phyloP scores from a whole-genome alignment of 106 monocot species.

The Gastrodia elata region DNA sequence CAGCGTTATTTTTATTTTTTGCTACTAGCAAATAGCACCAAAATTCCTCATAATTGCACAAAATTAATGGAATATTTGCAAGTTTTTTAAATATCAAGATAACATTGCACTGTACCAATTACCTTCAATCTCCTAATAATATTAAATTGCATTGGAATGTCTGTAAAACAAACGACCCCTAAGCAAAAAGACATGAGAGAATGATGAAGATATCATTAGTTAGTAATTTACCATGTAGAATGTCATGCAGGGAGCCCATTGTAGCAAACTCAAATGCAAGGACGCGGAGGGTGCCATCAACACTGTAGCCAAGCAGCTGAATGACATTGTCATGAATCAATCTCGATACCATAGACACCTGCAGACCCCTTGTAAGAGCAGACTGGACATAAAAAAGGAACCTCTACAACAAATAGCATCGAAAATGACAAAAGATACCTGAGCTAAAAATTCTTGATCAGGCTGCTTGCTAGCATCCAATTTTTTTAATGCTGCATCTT shows the following conservation, averaged over 20 bases:
- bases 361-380: conserved; percentile 15
- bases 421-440: conserved; percentile 13
- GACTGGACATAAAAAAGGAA: background rate
- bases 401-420: background rate
- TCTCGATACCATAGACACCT: conserved; percentile 18
- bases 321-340: conserved; percentile 17
- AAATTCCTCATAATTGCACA: too few species aligned
- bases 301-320: conserved; percentile 15
- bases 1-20: too few species aligned
- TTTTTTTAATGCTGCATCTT: conserved; percentile 41
- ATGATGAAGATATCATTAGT: background rate
- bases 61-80: too few species aligned
- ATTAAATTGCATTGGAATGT: too few species aligned
- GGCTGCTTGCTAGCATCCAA: conserved; percentile 59
- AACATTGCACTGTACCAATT: too few species aligned
- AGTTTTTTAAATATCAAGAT: too few species aligned
- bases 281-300: conserved; percentile 16
- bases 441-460: conserved; percentile 47
- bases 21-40: too few species aligned
- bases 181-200: background rate
- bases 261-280: conserved; percentile 19
- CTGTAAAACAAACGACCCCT: too few species aligned
- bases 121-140: too few species aligned
- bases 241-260: conserved; percentile 20
- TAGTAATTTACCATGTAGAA: conserved; percentile 16